Evolutionary conservation across 2,329 filamentous ascomycete species (phyloP).

Genomic region (Colletotrichum echinochloae): DNA sequence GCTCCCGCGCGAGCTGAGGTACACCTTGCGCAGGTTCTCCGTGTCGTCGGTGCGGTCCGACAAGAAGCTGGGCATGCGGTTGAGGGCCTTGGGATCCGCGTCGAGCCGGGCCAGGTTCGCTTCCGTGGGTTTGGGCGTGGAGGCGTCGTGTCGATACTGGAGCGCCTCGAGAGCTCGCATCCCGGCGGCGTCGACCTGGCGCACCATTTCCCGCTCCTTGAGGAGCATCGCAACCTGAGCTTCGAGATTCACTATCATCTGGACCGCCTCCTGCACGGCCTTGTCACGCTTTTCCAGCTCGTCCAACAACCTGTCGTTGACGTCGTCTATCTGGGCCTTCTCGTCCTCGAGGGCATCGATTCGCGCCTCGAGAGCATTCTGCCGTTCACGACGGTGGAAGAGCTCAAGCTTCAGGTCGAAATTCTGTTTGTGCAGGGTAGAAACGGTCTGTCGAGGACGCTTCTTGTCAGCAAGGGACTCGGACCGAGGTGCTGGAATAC

Average conservation of each 20-base stretch:
- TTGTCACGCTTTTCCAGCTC: slow-evolving; percentile 77
- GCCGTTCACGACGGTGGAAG: slow-evolving; percentile 75
- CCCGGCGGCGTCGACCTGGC: slow-evolving; percentile 60
- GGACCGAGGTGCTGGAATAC: not conserved
- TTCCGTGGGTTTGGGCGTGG: slow-evolving; percentile 41
- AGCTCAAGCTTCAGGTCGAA: slow-evolving; percentile 82
- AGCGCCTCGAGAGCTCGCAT: slow-evolving; percentile 50
- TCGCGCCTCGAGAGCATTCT: slow-evolving; percentile 68
- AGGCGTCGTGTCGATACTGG: slow-evolving; percentile 41
- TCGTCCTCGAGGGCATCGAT: slow-evolving; percentile 67
- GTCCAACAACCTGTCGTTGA: slow-evolving; percentile 68
- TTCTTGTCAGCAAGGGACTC: slow-evolving; percentile 25
- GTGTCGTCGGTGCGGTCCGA: slow-evolving; percentile 70
- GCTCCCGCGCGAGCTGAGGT: slow-evolving; percentile 63
- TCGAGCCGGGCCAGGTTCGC: slow-evolving; percentile 41
- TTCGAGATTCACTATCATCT: slow-evolving; percentile 76
- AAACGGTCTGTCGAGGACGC: slow-evolving; percentile 64
- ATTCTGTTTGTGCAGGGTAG: slow-evolving; percentile 79
- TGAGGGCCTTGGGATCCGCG: slow-evolving; percentile 55
- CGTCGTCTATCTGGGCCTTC: slow-evolving; percentile 64
- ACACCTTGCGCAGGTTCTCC: slow-evolving; percentile 71
- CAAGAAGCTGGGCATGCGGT: slow-evolving; percentile 73
- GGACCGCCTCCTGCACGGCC: slow-evolving; percentile 77
- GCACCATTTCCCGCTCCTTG: slow-evolving; percentile 65
- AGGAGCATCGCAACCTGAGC: slow-evolving; percentile 66